Base-by-base conservation (phyloP, 352 stramenopile genomes). In the Achlya hypogyna region DNA sequence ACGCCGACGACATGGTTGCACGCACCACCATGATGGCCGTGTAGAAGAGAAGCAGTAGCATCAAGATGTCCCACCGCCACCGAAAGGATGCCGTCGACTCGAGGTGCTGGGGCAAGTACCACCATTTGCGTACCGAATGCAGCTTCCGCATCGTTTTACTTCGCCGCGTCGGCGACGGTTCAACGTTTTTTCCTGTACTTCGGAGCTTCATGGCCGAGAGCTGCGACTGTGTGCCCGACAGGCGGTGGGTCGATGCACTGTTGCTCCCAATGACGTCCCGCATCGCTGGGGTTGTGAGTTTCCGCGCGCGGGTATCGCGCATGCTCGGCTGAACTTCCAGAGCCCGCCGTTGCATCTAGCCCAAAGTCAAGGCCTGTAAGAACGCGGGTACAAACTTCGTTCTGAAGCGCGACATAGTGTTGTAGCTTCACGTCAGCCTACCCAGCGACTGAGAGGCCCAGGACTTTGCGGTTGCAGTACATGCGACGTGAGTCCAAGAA, bases 21-120 rank as follows among this genome's bases (percentile, higher is more conserved):
- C 32, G 29, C 25, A 67, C 60, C 10, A 67, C 60, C 4, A 49
- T n/a, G 29, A 67, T 20, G 1, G 60, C 6, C 23, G 60, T 67
- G 60, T 67, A 67, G 32, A 54, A 59, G n/a, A 67, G 51, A 9
- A 67, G 60, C 2, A 58, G 1, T 22, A 67, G 51, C 10, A 49
- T 67, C 18, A 58, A 51, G n/a, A 67, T 54, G 47, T 67, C 60
- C 60, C 60, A 67, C n/a, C 16, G 40, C 34, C 38, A 58, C 16
- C 60, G 60, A 45, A 67, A 67, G 32, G 29, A 34, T 4, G 60
- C 51, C 29, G 60, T 60, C 12, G 60, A 49, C 49, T 67, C 51
- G 6, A 51, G 34, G 28, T 54, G 10, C 42, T 10, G 31, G 31
- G 16, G 49, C 16, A 56, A 22, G 31, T 56, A 16, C 49, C 49